phyloP scores from a whole-genome alignment of 768 basidiomycete genomes.

The Scleroderma citrinum region DNA sequence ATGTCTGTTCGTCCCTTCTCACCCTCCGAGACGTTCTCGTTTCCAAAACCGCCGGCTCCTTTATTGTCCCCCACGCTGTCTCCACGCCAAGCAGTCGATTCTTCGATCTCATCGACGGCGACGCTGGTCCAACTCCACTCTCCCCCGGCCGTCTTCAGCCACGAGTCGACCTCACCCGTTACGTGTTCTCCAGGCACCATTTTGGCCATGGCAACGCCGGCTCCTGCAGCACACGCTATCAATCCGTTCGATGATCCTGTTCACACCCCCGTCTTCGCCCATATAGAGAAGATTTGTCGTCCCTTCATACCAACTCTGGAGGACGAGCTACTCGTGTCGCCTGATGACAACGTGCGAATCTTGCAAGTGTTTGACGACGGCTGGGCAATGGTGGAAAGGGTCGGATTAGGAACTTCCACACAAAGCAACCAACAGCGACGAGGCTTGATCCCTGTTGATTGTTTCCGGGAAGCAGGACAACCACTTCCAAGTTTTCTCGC shows the following conservation, averaged over 20 bases:
- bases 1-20: constrained; percentile 65
- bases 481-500: constrained; percentile 44
- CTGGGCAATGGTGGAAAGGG: constrained; percentile 58
- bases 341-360: constrained; percentile 49
- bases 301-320: constrained; percentile 50
- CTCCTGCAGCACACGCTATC: constrained; percentile 2
- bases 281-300: constrained; percentile 45
- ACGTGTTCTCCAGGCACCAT: constrained; percentile 4
- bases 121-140: constrained; percentile 15
- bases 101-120: constrained; percentile 10
- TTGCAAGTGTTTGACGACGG: constrained; percentile 60
- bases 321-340: constrained; percentile 53
- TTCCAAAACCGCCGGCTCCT: constrained; percentile 54
- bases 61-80: not conserved
- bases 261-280: constrained; percentile 27
- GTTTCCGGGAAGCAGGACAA: constrained; percentile 46
- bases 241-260: constrained; percentile 33
- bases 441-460: constrained; percentile 69
- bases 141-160: constrained; percentile 12
- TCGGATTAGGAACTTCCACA: constrained; percentile 7
- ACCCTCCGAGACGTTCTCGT: constrained; percentile 60
- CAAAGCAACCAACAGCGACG: constrained; percentile 9
- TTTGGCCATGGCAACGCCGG: constrained; percentile 4
- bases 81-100: not conserved
- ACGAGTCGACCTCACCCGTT: constrained; percentile 13